A percentile compares a stretch with the other conserved stretches of the same genome.
These are phyloP conservation scores for Thraustochytrium striatum DNA, from an alignment of 352 stramenopile species.

Conservation along the genomic window DNA sequence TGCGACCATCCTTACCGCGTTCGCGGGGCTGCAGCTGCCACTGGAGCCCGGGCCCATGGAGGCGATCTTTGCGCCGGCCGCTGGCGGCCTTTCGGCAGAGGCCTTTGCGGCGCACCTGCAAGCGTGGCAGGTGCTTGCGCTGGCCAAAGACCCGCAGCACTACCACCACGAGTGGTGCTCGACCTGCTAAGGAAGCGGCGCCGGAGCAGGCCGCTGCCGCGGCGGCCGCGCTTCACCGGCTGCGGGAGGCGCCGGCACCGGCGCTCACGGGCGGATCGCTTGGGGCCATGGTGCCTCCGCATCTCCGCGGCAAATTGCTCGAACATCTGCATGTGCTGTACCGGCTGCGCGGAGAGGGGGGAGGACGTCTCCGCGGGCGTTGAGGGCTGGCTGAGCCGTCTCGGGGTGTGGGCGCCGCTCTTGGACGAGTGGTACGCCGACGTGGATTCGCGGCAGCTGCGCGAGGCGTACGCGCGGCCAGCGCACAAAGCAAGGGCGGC, in stretches of 20 bases:
- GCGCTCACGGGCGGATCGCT: not conserved
- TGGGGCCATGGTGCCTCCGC: not conserved
- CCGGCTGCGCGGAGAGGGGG: not conserved
- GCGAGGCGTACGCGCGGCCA: not conserved
- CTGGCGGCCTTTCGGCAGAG: not conserved
- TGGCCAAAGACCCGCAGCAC: not conserved
- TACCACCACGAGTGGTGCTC: slow-evolving; percentile 9
- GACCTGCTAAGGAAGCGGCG: slow-evolving; percentile 6
- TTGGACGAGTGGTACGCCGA: slow-evolving; percentile 17
- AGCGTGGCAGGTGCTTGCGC: not conserved
- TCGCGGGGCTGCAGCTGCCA: not conserved
- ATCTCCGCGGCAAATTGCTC: slow-evolving; percentile 12
- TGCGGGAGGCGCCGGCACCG: not conserved
- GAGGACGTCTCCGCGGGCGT: not conserved
- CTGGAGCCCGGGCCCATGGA: not conserved
- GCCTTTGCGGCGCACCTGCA: not conserved
- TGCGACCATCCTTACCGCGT: not conserved
- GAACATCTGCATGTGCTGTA: not conserved
- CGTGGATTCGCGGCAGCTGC: not conserved
- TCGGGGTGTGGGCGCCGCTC: not conserved
- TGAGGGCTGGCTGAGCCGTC: not conserved
- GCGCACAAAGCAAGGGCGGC: not conserved
- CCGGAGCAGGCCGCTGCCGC: not conserved
- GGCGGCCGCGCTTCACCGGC: not conserved
- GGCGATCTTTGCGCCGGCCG: not conserved